Percentiles rank a stretch among this genome's conserved stretches.
These are phyloP conservation scores for Aspergillus sp. DNA, from an alignment of 2,329 filamentous ascomycete genomes.

Conservation along the genomic window DNA sequence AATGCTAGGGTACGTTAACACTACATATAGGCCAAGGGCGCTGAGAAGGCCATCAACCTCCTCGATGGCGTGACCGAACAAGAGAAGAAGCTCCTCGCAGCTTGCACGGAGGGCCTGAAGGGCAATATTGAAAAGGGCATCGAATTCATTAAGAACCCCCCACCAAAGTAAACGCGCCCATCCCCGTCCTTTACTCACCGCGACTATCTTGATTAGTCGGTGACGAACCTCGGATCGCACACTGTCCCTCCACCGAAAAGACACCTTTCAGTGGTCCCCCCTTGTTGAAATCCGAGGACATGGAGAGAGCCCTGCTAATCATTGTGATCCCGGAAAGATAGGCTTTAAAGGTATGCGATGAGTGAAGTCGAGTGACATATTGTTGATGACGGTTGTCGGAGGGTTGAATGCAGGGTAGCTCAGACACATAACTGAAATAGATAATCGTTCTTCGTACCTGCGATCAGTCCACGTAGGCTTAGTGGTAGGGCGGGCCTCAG, in stretches of 20 bases:
- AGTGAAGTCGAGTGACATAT: conserved; percentile 24
- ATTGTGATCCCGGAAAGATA: conserved; percentile 41
- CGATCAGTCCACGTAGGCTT: not conserved
- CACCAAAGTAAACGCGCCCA: conserved; percentile 72
- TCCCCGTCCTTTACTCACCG: conserved; percentile 23
- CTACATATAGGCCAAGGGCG: conserved; percentile 68
- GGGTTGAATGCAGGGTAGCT: conserved; percentile 12
- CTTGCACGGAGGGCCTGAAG: conserved; percentile 74
- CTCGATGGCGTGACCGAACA: conserved; percentile 74
- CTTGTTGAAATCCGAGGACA: conserved; percentile 14
- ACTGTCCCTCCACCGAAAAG: conserved; percentile 10
- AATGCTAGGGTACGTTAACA: conserved; percentile 25
- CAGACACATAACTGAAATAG: conserved; percentile 16
- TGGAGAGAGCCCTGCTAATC: conserved; percentile 37
- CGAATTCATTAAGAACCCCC: conserved; percentile 81
- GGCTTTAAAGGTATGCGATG: conserved; percentile 41
- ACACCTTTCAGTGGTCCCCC: conserved; percentile 14
- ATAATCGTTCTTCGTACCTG: conserved; percentile 8
- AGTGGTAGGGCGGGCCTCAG: not conserved
- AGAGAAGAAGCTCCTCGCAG: conserved; percentile 84
- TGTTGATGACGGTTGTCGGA: not conserved
- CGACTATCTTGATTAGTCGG: conserved; percentile 20
- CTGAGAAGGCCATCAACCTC: conserved; percentile 79
- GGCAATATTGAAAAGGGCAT: conserved; percentile 94
- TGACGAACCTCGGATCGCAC: conserved; percentile 16